phyloP scores from a whole-genome alignment of 192 early-diverging fungal species.

The Coemansia sp. region DNA sequence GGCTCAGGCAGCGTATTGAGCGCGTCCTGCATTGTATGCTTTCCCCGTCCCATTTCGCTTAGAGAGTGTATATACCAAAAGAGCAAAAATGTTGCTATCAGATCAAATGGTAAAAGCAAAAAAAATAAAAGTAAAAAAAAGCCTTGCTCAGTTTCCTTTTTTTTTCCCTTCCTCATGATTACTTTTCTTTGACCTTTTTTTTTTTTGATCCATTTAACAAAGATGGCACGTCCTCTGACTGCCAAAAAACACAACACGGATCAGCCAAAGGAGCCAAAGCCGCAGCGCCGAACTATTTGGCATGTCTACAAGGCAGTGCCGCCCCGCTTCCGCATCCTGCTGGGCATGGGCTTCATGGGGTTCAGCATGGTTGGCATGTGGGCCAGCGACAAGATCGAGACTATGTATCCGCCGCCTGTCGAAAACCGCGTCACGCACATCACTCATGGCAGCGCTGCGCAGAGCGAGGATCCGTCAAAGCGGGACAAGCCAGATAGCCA shows the following conservation, averaged over 20 bases:
- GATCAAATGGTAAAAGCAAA: background rate
- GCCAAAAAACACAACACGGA: background rate
- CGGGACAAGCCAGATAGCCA: background rate
- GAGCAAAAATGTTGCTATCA: background rate
- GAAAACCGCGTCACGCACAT: constrained; percentile 39
- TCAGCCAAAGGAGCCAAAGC: background rate
- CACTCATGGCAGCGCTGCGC: constrained; percentile 19
- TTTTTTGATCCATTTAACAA: background rate
- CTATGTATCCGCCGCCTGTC: constrained; percentile 27
- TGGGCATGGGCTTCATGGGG: constrained; percentile 54
- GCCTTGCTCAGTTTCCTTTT: background rate
- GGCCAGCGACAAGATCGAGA: constrained; percentile 51
- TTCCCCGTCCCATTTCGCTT: constrained; percentile 45
- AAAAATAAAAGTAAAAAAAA: background rate
- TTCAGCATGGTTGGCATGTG: constrained; percentile 51
- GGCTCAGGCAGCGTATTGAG: constrained; percentile 39
- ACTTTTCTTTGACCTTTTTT: background rate
- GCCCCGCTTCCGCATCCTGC: constrained; percentile 47
- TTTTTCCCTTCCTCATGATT: background rate
- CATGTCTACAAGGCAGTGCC: constrained; percentile 46
- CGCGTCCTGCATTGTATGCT: constrained; percentile 48
- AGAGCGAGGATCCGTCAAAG: constrained; percentile 6
- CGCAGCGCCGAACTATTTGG: constrained; percentile 34
- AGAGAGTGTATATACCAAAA: background rate
- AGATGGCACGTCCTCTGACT: background rate